phyloP scores from a whole-genome alignment of 306 rosid species.

The Cicer judaicum region DNA sequence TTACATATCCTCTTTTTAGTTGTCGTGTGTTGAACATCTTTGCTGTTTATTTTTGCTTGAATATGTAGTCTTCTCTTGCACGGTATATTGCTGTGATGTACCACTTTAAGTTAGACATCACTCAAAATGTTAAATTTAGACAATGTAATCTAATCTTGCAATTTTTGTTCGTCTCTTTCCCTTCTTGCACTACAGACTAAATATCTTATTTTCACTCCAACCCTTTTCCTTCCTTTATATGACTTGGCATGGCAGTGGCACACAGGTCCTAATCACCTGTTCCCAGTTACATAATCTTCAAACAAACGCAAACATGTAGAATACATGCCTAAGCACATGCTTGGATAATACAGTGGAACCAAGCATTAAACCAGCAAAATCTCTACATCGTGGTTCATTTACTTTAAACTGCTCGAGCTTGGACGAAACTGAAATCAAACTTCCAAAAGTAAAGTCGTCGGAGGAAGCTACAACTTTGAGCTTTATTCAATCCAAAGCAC shows the following conservation, averaged over 20 bases:
- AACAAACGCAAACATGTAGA: not conserved
- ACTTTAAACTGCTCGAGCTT: no score
- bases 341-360: no score
- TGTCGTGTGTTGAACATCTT: conserved; percentile 15
- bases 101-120: not conserved
- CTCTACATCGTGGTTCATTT: no score
- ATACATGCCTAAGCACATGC: not conserved
- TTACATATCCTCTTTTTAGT: not conserved
- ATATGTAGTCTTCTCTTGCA: not conserved
- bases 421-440: no score
- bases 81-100: not conserved
- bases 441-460: not conserved
- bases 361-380: no score
- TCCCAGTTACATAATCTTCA: not conserved
- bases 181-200: not conserved
- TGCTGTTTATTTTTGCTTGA: conserved; percentile 20
- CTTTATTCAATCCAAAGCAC: not conserved
- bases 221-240: not conserved
- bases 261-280: not conserved
- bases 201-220: not conserved
- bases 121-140: not conserved
- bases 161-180: not conserved
- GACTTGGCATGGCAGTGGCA: not conserved
- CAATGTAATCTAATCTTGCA: not conserved
- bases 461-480: not conserved